A percentile compares a stretch with the other conserved stretches of the same genome.
These are phyloP conservation scores for Mucor mucedo DNA, from an alignment of 371 early-diverging fungal genomes.

Conservation along the genomic window DNA sequence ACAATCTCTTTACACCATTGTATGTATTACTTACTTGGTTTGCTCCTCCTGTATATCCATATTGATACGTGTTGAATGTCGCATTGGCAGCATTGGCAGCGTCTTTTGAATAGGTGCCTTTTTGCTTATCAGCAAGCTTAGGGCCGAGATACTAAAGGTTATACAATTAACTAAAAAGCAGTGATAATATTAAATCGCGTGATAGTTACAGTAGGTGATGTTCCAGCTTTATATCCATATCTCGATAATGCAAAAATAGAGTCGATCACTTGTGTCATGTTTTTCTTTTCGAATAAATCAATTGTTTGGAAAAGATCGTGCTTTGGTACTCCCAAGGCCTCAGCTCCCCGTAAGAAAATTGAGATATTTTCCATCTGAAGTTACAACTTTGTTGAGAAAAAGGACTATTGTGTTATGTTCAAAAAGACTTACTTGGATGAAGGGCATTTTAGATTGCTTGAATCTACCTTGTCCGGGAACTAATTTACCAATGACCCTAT, in stretches of 20 bases:
- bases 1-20: background rate
- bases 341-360: conserved; percentile 75
- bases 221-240: conserved; percentile 73
- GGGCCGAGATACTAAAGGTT: conserved; percentile 70
- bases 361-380: conserved; percentile 86
- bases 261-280: conserved; percentile 79
- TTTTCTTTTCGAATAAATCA: conserved; percentile 89
- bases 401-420: no score
- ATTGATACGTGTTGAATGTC: conserved; percentile 61
- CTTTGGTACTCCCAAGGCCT: conserved; percentile 77
- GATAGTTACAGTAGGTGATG: conserved; percentile 52
- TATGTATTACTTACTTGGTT: conserved; percentile 42
- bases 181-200: no score
- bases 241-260: conserved; percentile 83
- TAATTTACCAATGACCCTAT: conserved; percentile 65
- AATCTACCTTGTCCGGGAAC: conserved; percentile 64
- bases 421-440: conserved; percentile 67
- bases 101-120: conserved; percentile 69
- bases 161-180: background rate
- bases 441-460: conserved; percentile 75
- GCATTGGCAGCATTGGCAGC: conserved; percentile 66
- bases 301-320: conserved; percentile 90
- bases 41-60: conserved; percentile 65
- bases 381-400: background rate
- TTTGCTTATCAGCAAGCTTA: conserved; percentile 76